Conservation (phyloP, 163 green algal species). For the Prototheca cutis region DNA sequence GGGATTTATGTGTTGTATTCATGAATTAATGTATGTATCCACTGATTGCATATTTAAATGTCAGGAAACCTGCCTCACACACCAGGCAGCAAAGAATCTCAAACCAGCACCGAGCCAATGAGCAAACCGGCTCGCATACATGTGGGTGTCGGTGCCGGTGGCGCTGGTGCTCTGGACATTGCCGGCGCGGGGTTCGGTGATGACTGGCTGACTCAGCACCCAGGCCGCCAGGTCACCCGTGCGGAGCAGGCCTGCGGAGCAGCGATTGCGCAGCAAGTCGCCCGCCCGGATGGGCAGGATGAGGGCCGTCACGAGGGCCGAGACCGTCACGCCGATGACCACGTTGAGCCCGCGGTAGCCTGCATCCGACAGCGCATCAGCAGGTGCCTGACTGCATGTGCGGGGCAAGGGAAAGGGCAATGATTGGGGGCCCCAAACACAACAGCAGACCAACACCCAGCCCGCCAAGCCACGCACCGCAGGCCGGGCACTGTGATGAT, state of each 20-base stretch:
- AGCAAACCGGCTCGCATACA: slow-evolving; percentile 3
- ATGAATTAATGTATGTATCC: too few species aligned
- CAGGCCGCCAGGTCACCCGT: slow-evolving; percentile 13
- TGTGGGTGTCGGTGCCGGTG: not conserved
- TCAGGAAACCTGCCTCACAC: too few species aligned
- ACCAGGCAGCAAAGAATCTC: too few species aligned
- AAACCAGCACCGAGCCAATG: too few species aligned
- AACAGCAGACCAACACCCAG: too few species aligned
- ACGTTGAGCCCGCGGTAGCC: slow-evolving; percentile 1
- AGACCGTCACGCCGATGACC: slow-evolving; percentile 4
- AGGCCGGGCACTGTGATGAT: slow-evolving; percentile 9
- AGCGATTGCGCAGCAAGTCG: slow-evolving; percentile 8
- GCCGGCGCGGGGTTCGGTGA: not conserved
- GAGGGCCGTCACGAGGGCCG: slow-evolving; percentile 5
- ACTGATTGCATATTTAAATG: too few species aligned
- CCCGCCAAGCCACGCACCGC: slow-evolving; percentile 1
- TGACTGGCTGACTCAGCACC: not conserved
- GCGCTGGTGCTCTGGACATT: not conserved
- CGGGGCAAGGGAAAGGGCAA: not conserved
- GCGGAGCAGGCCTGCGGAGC: slow-evolving; percentile 3
- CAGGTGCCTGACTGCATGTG: not conserved
- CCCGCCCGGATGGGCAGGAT: slow-evolving; percentile 16
- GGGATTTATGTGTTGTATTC: too few species aligned
- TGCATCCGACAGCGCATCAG: not conserved
- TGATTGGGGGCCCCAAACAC: too few species aligned